phyloP scores from a whole-genome alignment of 2,329 filamentous ascomycete species.

The Nemania serpens region DNA sequence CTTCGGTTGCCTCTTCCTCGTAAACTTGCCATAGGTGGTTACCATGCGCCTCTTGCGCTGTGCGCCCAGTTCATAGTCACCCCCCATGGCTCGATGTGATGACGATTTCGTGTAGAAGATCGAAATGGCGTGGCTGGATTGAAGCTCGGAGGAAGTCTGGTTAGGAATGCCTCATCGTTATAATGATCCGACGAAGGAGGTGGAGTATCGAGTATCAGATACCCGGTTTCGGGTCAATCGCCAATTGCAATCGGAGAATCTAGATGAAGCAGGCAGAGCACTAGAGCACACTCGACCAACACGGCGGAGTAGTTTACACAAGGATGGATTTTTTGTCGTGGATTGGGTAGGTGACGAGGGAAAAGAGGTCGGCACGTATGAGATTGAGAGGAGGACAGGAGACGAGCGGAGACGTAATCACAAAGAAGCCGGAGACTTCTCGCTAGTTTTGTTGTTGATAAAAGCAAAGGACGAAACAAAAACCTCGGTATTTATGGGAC shows the following conservation, averaged over 20 bases:
- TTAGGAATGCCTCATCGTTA: slow-evolving; percentile 31
- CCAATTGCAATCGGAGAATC: slow-evolving; percentile 10
- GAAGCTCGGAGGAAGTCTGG: neutral
- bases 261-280: neutral
- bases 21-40: slow-evolving; percentile 38
- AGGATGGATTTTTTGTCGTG: neutral
- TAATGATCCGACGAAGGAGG: slow-evolving; percentile 23
- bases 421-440: neutral
- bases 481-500: neutral
- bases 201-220: neutral
- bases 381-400: neutral
- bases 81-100: slow-evolving; percentile 32
- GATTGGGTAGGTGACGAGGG: neutral
- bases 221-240: neutral
- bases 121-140: slow-evolving; percentile 1
- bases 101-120: slow-evolving; percentile 8
- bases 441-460: neutral
- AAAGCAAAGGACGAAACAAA: neutral
- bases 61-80: slow-evolving; percentile 33
- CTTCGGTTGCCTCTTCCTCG: slow-evolving; percentile 36
- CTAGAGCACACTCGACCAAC: neutral
- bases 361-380: no score
- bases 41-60: slow-evolving; percentile 37
- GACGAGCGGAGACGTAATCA: neutral
- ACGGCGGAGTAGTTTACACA: neutral